These are phyloP conservation scores for Acanthamoeba sp. DNA, from an alignment of 208 protist genomes.

Conservation along the genomic window DNA sequence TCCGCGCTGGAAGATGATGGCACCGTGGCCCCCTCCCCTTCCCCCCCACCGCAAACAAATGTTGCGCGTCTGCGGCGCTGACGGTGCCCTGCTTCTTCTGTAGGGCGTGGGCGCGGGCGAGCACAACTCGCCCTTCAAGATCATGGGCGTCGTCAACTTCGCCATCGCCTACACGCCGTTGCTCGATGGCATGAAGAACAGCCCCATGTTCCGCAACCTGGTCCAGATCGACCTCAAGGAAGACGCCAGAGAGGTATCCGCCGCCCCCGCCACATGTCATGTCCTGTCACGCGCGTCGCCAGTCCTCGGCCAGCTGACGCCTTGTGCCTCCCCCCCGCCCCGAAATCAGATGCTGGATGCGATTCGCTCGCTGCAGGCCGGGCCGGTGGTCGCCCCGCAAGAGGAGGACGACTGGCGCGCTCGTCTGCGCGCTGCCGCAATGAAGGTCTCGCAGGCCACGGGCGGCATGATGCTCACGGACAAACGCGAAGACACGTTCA, in stretches of 20 bases:
- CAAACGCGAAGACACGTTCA: background rate
- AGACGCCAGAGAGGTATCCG: slow-evolving; percentile 1
- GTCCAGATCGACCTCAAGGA: slow-evolving; percentile 47
- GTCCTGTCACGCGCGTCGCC: too few species aligned
- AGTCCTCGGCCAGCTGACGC: background rate
- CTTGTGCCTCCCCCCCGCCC: too few species aligned
- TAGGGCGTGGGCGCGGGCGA: slow-evolving; percentile 36
- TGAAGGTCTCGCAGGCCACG: slow-evolving; percentile 26
- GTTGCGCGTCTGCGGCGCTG: background rate
- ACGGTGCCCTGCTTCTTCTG: background rate
- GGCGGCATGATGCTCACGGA: slow-evolving; percentile 10
- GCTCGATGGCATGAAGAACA: slow-evolving; percentile 21
- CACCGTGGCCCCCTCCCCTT: background rate
- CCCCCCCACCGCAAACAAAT: too few species aligned
- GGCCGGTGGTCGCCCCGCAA: too few species aligned
- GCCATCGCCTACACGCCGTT: slow-evolving; percentile 36
- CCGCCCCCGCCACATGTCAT: too few species aligned
- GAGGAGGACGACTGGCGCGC: slow-evolving; percentile 36
- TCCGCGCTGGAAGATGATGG: slow-evolving; percentile 40
- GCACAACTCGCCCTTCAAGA: slow-evolving; percentile 52
- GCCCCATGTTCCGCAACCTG: slow-evolving; percentile 25
- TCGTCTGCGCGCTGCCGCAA: background rate
- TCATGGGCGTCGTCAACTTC: slow-evolving; percentile 62
- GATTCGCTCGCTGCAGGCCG: slow-evolving; percentile 10
- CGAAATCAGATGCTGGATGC: slow-evolving; percentile 23